These are phyloP conservation scores for Arthroderma sp. DNA, from an alignment of 2,329 filamentous ascomycete genomes.

Conservation along the genomic window DNA sequence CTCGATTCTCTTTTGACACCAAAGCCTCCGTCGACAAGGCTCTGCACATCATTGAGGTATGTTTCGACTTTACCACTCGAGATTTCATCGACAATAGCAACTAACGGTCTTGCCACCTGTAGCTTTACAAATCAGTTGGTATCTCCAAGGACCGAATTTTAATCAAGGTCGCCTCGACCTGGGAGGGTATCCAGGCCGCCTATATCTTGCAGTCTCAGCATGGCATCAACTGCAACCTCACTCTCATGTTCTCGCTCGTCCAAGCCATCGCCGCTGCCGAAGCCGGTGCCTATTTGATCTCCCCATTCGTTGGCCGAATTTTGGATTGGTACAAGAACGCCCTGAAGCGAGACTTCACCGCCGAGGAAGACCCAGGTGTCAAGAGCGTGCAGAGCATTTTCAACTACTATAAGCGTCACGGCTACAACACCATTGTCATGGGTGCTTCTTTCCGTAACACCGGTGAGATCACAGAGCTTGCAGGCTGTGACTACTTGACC, in stretches of 20 bases:
- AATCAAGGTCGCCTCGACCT: slow-evolving; percentile 98
- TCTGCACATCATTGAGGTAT: slow-evolving; percentile 86
- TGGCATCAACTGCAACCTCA: slow-evolving; percentile 96
- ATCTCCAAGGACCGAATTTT: slow-evolving; percentile 88
- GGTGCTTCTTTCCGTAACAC: slow-evolving; percentile 93
- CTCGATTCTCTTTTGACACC: slow-evolving; percentile 88
- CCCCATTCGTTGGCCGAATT: slow-evolving; percentile 96
- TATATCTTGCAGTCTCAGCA: slow-evolving; percentile 93
- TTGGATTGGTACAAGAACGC: slow-evolving; percentile 98
- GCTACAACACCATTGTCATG: slow-evolving; percentile 99
- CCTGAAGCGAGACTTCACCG: slow-evolving; percentile 83
- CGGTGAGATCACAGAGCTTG: slow-evolving; percentile 95
- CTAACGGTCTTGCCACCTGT: slow-evolving; percentile 7
- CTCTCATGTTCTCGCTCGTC: slow-evolving; percentile 90
- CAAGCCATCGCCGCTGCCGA: slow-evolving; percentile 95
- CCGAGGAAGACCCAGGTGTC: slow-evolving; percentile 90
- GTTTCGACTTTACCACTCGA: slow-evolving; percentile 18
- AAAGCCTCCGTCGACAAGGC: slow-evolving; percentile 89
- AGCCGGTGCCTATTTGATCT: slow-evolving; percentile 93
- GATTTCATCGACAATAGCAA: not conserved
- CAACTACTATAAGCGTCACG: slow-evolving; percentile 99
- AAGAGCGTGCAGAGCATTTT: slow-evolving; percentile 85
- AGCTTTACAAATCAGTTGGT: slow-evolving; percentile 90
- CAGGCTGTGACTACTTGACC: slow-evolving; percentile 96
- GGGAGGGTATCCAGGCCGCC: slow-evolving; percentile 98